Conservation (phyloP, 805 yeast species). For the Sporopachydermia lactativora region DNA sequence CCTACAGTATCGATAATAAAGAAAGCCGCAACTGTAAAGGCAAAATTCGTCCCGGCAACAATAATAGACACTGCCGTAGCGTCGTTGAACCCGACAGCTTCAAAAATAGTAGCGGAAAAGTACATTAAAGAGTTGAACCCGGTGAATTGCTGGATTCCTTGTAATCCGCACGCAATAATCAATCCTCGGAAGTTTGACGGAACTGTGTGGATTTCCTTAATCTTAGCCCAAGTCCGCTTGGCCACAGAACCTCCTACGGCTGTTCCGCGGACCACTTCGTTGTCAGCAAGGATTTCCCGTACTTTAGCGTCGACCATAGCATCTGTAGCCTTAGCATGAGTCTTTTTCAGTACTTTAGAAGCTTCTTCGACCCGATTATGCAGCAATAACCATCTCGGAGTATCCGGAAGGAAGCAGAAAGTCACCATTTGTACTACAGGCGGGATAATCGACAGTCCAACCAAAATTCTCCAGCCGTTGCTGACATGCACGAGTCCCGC, state of each 20-base stretch:
- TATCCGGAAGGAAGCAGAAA: slow-evolving; percentile 83
- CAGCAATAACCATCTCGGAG: slow-evolving; percentile 82
- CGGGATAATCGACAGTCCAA: slow-evolving; percentile 84
- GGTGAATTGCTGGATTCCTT: slow-evolving; percentile 92
- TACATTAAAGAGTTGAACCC: slow-evolving; percentile 96
- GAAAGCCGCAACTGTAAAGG: slow-evolving; percentile 77
- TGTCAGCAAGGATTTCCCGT: not conserved
- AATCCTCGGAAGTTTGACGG: slow-evolving; percentile 72
- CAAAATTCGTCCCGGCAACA: slow-evolving; percentile 88
- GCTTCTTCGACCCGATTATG: slow-evolving; percentile 56
- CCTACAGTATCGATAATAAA: slow-evolving; percentile 80
- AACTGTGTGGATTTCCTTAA: slow-evolving; percentile 1
- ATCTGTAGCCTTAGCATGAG: slow-evolving; percentile 50
- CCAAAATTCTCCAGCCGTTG: slow-evolving; percentile 89
- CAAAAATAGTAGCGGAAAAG: slow-evolving; percentile 84
- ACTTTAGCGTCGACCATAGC: slow-evolving; percentile 45
- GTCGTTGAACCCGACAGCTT: slow-evolving; percentile 76
- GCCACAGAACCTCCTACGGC: not conserved
- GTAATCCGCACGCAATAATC: slow-evolving; percentile 81
- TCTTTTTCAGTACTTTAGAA: slow-evolving; percentile 42
- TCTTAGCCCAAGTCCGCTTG: not conserved
- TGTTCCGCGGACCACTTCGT: not conserved
- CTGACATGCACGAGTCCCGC: slow-evolving; percentile 50
- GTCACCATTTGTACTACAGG: slow-evolving; percentile 63
- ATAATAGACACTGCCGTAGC: slow-evolving; percentile 92